Conservation (phyloP, 257 asterid genomes). For the Fraxinus anomala region DNA sequence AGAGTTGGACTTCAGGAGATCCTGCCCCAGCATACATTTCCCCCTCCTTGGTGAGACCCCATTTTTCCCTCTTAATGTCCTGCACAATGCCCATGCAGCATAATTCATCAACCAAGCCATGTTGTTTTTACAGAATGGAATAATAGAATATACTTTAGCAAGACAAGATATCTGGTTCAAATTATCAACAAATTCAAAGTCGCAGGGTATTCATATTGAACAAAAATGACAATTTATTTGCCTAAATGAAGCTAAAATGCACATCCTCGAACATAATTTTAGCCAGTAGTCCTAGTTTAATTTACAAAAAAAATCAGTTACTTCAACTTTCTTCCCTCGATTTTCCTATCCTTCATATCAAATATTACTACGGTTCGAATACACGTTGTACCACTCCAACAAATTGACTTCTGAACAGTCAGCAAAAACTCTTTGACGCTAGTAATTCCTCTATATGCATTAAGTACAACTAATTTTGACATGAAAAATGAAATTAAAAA, state of each 20-base stretch:
- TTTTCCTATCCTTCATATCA: neutral
- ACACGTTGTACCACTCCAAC: conserved; percentile 5
- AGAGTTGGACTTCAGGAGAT: conserved; percentile 86
- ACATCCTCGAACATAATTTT: neutral
- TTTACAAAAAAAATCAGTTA: neutral
- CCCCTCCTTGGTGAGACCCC: conserved; percentile 89
- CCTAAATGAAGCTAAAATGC: neutral
- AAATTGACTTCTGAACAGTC: neutral
- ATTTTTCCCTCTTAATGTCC: conserved; percentile 84
- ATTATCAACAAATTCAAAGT: neutral
- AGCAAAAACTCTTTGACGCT: neutral
- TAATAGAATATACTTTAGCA: neutral
- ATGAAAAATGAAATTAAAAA: neutral
- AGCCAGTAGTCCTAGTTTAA: neutral
- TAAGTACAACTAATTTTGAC: neutral
- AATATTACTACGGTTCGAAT: neutral
- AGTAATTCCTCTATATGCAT: neutral
- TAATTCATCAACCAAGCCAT: conserved; percentile 21
- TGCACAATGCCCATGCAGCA: conserved; percentile 32
- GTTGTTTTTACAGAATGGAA: neutral
- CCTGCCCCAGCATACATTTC: conserved; percentile 63
- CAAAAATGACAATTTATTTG: conserved; percentile 3
- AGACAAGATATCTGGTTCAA: neutral
- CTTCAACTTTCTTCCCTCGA: neutral
- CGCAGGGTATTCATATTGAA: conserved; percentile 12